Evolutionary conservation across 2,329 filamentous ascomycete genomes (phyloP), one percentile per base, ranked within the genome.

Genomic region (Talaromyces verruculosus): DNA sequence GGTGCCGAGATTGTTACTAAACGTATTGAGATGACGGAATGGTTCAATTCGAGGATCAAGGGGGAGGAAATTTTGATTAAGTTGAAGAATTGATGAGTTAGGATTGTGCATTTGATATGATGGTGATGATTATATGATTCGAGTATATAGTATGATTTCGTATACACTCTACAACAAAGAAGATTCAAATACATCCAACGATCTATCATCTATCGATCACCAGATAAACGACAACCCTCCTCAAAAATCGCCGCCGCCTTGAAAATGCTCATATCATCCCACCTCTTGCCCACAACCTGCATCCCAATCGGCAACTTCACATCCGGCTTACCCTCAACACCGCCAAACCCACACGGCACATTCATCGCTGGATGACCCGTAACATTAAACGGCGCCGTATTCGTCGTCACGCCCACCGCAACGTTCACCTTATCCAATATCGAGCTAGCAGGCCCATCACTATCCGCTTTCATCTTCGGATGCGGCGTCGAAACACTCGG

Each of bases 11-110:
- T 74, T 2, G 73, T 80, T 1, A 71, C 79, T 22, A 74, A 80
- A 0, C 73, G 77, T 63, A 78, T 86, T 11, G 78, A 83, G 71
- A 83, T 85, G n/a, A 73, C 78, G 33, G 82, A 87, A 70, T 86
- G 84, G 84, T 86, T 87, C 68, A 86, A 86, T 69, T 81, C 80
- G 1, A 82, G 80, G 68, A 80, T 86, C 1, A 80, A 81, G 45
- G 83, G 81, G 0, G 82, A 82, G 67, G 80, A 75, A 70, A 82
- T 86, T 22, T 37, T 61, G 59, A 61, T 61, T 3, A 49, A 19
- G 28, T 25, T 61, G 19, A 61, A 49, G 30, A 22, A 35, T 25
- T 61, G 19, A 47, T 25, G 15, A 49, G 11, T 53, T 37, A n/a
- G 17, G 33, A 22, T 13, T 7, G 10, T 17, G 33, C 25, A 55